Evolutionary conservation across 2,329 filamentous ascomycete genomes (phyloP).

Genomic region (Talaromyces piceae): DNA sequence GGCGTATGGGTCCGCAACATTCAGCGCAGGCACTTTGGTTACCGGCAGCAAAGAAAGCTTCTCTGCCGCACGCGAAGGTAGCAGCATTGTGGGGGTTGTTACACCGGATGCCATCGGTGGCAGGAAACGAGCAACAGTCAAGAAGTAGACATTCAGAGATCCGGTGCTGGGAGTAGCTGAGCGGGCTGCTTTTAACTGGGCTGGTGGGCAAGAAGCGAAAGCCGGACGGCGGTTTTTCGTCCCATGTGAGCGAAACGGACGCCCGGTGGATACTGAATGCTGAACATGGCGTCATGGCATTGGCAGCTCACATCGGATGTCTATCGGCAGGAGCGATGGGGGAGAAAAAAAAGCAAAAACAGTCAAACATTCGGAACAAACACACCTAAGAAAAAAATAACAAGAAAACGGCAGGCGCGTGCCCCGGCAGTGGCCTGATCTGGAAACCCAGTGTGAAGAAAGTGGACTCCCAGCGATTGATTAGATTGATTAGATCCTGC

Average conservation of each 20-base stretch:
- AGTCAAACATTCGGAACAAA: too few relatives aligned
- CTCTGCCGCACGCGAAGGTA: slow-evolving; percentile 36
- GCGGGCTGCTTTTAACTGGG: too few relatives aligned
- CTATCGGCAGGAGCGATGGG: not conserved
- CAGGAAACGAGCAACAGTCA: not conserved
- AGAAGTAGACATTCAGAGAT: too few relatives aligned
- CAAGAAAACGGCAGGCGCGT: not conserved
- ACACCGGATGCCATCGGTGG: not conserved
- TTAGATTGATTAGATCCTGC: not conserved
- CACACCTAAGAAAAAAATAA: not conserved
- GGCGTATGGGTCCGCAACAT: slow-evolving; percentile 20
- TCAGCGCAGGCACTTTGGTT: slow-evolving; percentile 21
- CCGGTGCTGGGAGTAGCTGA: too few relatives aligned
- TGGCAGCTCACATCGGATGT: not conserved
- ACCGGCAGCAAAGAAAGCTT: slow-evolving; percentile 12
- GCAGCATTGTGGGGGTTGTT: not conserved
- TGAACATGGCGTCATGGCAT: not conserved
- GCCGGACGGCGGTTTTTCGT: too few relatives aligned
- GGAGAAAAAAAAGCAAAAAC: too few relatives aligned
- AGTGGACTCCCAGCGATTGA: not conserved
- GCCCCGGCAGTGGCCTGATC: not conserved
- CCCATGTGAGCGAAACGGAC: too few relatives aligned
- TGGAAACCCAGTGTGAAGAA: not conserved
- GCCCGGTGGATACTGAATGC: too few relatives aligned
- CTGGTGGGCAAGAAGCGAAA: too few relatives aligned